Base-by-base conservation (phyloP, 2,329 filamentous ascomycete genomes). In the Dothideomycetidae sp. region DNA sequence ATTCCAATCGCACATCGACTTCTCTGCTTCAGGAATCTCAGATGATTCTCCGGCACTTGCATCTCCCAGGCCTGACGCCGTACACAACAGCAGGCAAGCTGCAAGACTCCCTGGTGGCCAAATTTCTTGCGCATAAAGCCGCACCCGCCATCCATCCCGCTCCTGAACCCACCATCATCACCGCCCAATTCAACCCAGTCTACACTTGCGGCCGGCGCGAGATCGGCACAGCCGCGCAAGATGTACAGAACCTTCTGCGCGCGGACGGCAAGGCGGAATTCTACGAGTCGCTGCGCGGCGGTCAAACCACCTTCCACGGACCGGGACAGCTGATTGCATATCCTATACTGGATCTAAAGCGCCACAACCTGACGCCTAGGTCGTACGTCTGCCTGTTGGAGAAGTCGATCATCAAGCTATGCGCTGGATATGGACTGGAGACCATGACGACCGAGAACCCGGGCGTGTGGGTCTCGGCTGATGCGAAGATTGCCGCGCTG, bases 321-420 rank as follows among this genome's bases (percentile, higher is more conserved):
- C 90, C 88, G 0, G 88, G 88, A 0, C 90, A 98, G 56, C 62
- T 93, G 33, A 81, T 94, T 23, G 74, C 86, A n/a, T 98, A 93
- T 65, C 84, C 88, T 3, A 73, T 94, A 35, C 56, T 93, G n/a
- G 84, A 93, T 56, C 68, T 96, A 40, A 73, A 73, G 38, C 67
- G 71, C 9, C 71, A 84, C 46, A 60, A 62, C 0, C 63, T 90
- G 13, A 76, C 71, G 3, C 78, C 90, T 10, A 66, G 82, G 12
- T 73, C 71, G 43, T 93, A 93, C 59, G 79, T 93, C 4, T 69
- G 74, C 23, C 58, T 85, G 19, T 68, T 98, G 1, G 86, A 98
- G 55, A 67, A 75, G 42, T 75, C 73, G 0, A 78, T 92, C 1
- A 79, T 84, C 28, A 68, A 70, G 5, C 67, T 78, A 0, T 71